A percentile compares a stretch with the other conserved stretches of the same genome.
These are phyloP conservation scores for Fusarium sp. DNA, from an alignment of 2,329 filamentous ascomycete species.

Conservation along the genomic window DNA sequence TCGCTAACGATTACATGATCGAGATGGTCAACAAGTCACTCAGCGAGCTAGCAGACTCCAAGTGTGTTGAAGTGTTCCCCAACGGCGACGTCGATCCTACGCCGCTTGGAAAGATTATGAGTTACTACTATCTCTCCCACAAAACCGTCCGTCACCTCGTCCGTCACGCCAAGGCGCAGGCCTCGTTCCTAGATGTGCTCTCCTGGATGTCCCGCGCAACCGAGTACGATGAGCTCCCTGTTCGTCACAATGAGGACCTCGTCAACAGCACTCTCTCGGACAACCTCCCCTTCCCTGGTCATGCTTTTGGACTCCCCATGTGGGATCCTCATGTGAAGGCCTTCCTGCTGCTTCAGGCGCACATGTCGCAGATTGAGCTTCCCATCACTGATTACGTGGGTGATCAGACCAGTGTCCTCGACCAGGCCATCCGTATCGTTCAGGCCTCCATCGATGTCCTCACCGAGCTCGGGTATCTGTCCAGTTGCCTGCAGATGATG, in stretches of 20 bases:
- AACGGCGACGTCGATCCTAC: constrained; percentile 93
- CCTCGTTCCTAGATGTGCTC: constrained; percentile 84
- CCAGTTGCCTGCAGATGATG: constrained; percentile 85
- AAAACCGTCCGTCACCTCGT: constrained; percentile 90
- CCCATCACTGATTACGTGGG: constrained; percentile 98
- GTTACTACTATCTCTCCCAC: constrained; percentile 98
- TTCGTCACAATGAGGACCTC: constrained; percentile 97
- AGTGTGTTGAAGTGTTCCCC: constrained; percentile 83
- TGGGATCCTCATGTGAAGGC: constrained; percentile 99
- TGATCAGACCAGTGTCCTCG: constrained; percentile 88
- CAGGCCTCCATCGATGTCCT: constrained; percentile 95
- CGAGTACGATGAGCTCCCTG: constrained; percentile 97
- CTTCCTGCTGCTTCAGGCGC: constrained; percentile 92
- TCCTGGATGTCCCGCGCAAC: constrained; percentile 94
- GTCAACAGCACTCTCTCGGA: constrained; percentile 92
- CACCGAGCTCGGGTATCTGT: constrained; percentile 86
- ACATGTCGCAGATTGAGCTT: constrained; percentile 92
- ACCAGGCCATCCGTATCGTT: constrained; percentile 96
- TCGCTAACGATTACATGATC: constrained; percentile 95
- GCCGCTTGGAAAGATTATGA: constrained; percentile 97
- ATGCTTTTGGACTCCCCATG: constrained; percentile 81
- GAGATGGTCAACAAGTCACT: constrained; percentile 91
- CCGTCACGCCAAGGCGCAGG: constrained; percentile 78
- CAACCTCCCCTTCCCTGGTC: constrained; percentile 75
- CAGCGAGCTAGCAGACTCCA: constrained; percentile 82